These are phyloP conservation scores for Fusarium sp. DNA, from an alignment of 2,329 filamentous ascomycete genomes.

Conservation along the genomic window DNA sequence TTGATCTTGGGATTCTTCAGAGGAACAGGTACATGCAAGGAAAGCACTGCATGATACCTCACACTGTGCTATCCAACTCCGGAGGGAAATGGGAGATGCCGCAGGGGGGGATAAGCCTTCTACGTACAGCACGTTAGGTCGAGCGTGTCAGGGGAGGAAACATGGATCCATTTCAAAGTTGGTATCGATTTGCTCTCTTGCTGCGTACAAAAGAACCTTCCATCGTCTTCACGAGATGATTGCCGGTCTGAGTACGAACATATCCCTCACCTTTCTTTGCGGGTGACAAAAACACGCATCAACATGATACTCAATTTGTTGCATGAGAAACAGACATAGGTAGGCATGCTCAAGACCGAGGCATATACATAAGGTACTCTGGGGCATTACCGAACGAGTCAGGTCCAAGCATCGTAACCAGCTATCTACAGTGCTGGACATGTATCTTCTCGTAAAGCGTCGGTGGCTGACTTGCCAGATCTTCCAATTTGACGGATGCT, in stretches of 20 bases:
- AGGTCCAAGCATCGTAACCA: background rate
- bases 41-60: slow-evolving; percentile 1
- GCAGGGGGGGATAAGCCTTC: slow-evolving; percentile 32
- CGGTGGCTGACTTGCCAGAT: slow-evolving; percentile 23
- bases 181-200: background rate
- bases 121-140: background rate
- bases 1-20: background rate
- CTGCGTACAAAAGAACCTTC: background rate
- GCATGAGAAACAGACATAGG: background rate
- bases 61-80: slow-evolving; percentile 22
- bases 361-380: background rate
- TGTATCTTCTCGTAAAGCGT: slow-evolving; percentile 21
- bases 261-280: background rate
- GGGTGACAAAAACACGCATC: background rate
- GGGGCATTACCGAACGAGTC: slow-evolving; percentile 8
- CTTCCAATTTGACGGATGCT: slow-evolving; percentile 13
- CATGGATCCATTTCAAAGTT: background rate
- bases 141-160: background rate
- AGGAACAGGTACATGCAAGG: background rate
- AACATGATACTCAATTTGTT: background rate
- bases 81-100: slow-evolving; percentile 2
- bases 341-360: background rate
- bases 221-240: background rate
- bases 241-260: slow-evolving; percentile 2
- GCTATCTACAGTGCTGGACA: background rate